Evolutionary conservation across 192 early-diverging fungal species (phyloP).

Genomic region (Chytriomyces confervae): DNA sequence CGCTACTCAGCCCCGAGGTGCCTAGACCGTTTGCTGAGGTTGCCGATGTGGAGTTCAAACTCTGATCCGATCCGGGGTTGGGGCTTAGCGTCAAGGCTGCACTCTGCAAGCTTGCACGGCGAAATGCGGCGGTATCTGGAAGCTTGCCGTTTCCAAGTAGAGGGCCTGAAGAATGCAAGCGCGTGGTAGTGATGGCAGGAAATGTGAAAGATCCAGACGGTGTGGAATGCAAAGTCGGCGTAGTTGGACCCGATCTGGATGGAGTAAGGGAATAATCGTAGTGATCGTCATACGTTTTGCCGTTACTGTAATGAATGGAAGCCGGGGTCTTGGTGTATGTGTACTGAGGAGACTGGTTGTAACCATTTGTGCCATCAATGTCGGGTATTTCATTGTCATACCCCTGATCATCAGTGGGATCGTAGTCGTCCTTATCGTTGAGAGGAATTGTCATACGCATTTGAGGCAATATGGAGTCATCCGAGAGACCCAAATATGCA

Average conservation of each 20-base stretch:
- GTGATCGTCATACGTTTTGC: too few species aligned
- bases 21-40: neutral
- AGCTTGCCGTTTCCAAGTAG: neutral
- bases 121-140: neutral
- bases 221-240: too few species aligned
- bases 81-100: neutral
- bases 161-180: constrained; percentile 22
- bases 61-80: neutral
- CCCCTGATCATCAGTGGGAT: too few species aligned
- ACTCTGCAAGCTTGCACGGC: constrained; percentile 3
- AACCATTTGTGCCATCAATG: too few species aligned
- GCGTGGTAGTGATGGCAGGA: constrained; percentile 23
- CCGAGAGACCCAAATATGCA: neutral
- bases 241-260: too few species aligned
- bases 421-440: neutral
- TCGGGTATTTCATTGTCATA: too few species aligned
- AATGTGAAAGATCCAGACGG: constrained; percentile 6
- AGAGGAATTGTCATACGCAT: neutral
- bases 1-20: neutral
- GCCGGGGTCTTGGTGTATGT: too few species aligned
- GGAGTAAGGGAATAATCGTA: too few species aligned
- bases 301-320: too few species aligned
- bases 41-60: neutral
- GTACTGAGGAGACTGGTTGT: too few species aligned
- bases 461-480: neutral